phyloP scores from a whole-genome alignment of 345 rosid genomes.

The Eutrema japonicum region DNA sequence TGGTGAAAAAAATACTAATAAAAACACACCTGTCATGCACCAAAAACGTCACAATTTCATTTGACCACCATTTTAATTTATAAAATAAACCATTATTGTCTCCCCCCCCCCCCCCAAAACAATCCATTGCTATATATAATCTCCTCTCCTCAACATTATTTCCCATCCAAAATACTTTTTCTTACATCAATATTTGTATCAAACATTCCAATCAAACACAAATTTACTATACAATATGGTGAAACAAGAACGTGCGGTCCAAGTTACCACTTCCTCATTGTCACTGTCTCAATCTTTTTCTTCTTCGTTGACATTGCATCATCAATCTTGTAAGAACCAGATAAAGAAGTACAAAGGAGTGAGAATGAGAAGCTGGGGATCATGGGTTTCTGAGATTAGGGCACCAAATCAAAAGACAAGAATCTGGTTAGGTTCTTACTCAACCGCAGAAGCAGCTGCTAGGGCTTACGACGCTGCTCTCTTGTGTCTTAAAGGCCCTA shows the following conservation, averaged over 20 bases:
- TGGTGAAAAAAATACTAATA: constrained; percentile 16
- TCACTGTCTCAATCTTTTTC: constrained; percentile 33
- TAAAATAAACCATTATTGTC: constrained; percentile 33
- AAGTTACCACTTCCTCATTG: constrained; percentile 39
- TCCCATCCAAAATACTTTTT: constrained; percentile 28
- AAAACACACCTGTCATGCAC: constrained; percentile 46
- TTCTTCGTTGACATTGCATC: constrained; percentile 26
- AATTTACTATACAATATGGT: constrained; percentile 50
- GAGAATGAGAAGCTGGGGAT: constrained; percentile 99
- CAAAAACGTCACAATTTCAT: constrained; percentile 39
- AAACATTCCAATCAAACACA: constrained; percentile 5
- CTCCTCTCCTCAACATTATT: constrained; percentile 22
- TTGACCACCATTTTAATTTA: constrained; percentile 34
- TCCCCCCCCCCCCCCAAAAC: too few species aligned
- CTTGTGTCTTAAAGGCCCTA: constrained; percentile 83
- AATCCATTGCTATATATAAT: constrained; percentile 38
- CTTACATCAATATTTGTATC: constrained; percentile 9
- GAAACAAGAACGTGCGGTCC: constrained; percentile 61
- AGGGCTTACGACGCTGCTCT: constrained; percentile 98
- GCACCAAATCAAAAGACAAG: constrained; percentile 96
- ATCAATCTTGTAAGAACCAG: constrained; percentile 43
- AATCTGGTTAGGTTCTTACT: constrained; percentile 97
- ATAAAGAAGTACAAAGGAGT: constrained; percentile 87
- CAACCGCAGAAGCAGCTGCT: constrained; percentile 95
- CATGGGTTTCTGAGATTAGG: constrained; percentile 97